phyloP scores from a whole-genome alignment of 1,139 yeast genomes.

The Taphrina communis region DNA sequence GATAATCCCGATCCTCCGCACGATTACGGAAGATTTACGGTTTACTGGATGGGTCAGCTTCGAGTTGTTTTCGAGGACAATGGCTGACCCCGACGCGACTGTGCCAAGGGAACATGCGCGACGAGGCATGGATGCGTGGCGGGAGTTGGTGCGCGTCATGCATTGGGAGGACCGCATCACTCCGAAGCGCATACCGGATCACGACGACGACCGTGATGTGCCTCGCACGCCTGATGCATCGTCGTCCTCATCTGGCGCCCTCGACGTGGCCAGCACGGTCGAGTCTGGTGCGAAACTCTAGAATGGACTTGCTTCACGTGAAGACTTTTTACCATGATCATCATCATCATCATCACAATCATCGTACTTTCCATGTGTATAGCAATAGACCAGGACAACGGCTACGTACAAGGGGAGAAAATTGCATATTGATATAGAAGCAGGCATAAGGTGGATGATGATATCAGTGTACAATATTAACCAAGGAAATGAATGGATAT shows the following conservation, averaged over 20 bases:
- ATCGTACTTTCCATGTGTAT: too few species aligned
- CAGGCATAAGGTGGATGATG: too few species aligned
- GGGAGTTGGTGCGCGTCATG: background rate
- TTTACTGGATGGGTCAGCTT: background rate
- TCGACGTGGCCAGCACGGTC: background rate
- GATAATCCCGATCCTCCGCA: slow-evolving; percentile 2
- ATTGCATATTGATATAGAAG: too few species aligned
- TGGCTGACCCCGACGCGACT: slow-evolving; percentile 2
- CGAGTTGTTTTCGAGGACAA: slow-evolving; percentile 9
- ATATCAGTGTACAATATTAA: too few species aligned
- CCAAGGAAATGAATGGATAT: too few species aligned
- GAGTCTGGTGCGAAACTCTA: background rate
- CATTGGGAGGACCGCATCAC: background rate
- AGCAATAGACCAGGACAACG: too few species aligned
- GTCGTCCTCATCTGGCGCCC: too few species aligned
- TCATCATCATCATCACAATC: too few species aligned
- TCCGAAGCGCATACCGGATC: background rate
- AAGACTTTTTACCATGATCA: too few species aligned
- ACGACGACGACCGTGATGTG: too few species aligned
- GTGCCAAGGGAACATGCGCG: background rate
- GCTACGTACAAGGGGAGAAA: too few species aligned
- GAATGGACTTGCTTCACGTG: too few species aligned
- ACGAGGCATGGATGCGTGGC: slow-evolving; percentile 5
- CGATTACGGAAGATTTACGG: slow-evolving; percentile 1
- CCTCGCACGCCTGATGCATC: background rate